Evolutionary conservation across 2,329 filamentous ascomycete species (phyloP).

Genomic region (Sphaerulina musiva): DNA sequence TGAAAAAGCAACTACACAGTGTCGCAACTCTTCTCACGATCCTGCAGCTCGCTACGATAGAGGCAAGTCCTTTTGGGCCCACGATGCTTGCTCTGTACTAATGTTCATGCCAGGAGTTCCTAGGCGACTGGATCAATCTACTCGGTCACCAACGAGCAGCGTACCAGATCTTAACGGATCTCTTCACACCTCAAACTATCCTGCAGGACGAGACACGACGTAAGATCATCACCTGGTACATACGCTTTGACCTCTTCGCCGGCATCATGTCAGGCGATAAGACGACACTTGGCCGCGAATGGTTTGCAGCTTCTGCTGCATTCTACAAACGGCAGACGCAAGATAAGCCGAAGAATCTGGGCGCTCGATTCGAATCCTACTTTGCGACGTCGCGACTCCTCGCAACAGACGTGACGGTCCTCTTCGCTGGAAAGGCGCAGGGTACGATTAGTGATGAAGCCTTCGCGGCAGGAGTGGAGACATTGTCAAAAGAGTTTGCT

Average conservation of each 20-base stretch:
- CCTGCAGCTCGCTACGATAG: slow-evolving; percentile 84
- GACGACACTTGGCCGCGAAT: slow-evolving; percentile 66
- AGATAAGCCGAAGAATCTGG: slow-evolving; percentile 56
- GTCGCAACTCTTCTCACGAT: slow-evolving; percentile 77
- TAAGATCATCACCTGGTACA: slow-evolving; percentile 80
- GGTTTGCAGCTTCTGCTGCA: slow-evolving; percentile 62
- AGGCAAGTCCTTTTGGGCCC: slow-evolving; percentile 52
- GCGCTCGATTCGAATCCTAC: slow-evolving; percentile 56
- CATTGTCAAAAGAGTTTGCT: slow-evolving; percentile 47
- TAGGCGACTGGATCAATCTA: slow-evolving; percentile 92
- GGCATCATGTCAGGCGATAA: slow-evolving; percentile 75
- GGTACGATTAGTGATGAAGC: slow-evolving; percentile 59
- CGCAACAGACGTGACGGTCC: slow-evolving; percentile 69
- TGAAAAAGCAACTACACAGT: slow-evolving; percentile 64
- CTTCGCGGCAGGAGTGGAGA: slow-evolving; percentile 56
- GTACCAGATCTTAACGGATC: slow-evolving; percentile 66
- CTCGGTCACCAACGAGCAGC: slow-evolving; percentile 90
- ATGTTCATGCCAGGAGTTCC: slow-evolving; percentile 61
- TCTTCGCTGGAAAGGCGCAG: slow-evolving; percentile 64
- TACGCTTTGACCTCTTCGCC: slow-evolving; percentile 77
- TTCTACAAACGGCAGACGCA: slow-evolving; percentile 56
- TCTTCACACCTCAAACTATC: slow-evolving; percentile 71
- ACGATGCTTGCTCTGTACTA: slow-evolving; percentile 6
- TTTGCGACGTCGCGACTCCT: slow-evolving; percentile 63
- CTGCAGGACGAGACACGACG: slow-evolving; percentile 64